Evolutionary conservation across 371 early-diverging fungal species (phyloP).

Genomic region (Zancudomyces culisetae): DNA sequence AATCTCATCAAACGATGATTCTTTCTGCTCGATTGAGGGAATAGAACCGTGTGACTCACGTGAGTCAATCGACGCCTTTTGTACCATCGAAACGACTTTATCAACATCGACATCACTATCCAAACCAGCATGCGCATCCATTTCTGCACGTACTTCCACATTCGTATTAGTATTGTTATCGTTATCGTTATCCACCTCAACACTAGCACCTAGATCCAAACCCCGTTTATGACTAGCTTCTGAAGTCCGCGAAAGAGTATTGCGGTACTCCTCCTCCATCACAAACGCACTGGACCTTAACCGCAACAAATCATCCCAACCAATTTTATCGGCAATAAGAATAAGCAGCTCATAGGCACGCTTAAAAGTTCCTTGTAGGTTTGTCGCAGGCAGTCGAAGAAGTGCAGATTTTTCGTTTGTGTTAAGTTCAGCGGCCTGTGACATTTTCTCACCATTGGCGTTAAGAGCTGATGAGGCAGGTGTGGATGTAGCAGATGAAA

Average conservation of each 20-base stretch:
- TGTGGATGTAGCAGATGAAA: neutral
- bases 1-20: neutral
- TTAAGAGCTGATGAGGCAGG: neutral
- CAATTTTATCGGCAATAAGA: conserved; percentile 53
- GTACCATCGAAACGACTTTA: too few relatives aligned
- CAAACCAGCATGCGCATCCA: neutral
- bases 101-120: too few relatives aligned
- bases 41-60: neutral
- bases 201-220: neutral
- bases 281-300: conserved; percentile 77
- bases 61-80: too few relatives aligned
- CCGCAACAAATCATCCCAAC: conserved; percentile 86
- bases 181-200: neutral
- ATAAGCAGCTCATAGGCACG: conserved; percentile 70
- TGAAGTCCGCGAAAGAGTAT: neutral
- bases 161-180: neutral
- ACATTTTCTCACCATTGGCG: neutral
- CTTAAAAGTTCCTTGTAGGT: conserved; percentile 77
- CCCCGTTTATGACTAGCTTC: too few relatives aligned
- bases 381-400: conserved; percentile 62
- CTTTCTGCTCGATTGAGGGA: neutral
- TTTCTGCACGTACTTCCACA: neutral
- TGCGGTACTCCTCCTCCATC: conserved; percentile 88
- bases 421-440: conserved; percentile 11
- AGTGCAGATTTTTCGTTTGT: conserved; percentile 27